Base-by-base conservation (phyloP, 2,329 filamentous ascomycete genomes). In the Fusarium drepaniforme region DNA sequence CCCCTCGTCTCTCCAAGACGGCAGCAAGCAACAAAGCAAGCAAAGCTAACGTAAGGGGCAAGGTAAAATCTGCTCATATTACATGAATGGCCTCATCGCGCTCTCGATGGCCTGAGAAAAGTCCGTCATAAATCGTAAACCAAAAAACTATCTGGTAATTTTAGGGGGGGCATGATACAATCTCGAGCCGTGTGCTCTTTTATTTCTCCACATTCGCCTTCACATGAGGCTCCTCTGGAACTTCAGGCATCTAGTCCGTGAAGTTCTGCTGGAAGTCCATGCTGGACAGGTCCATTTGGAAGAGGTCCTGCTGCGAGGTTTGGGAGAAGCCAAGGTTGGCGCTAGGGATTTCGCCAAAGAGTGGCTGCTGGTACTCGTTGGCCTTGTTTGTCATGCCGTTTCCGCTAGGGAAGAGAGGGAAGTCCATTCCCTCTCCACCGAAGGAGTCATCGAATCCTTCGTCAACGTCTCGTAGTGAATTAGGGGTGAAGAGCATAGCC, bases 401-500 rank as follows among this genome's bases (percentile, higher is more conserved):
- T 13, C 40, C 61, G 15, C 75, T 77, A 3, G 88, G 88, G 78
- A 89, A 94, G 18, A 95, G 87, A 21, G 89, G 88, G 76, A 94
- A 95, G 81, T 94, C 93, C 13, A 82, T 84, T n/a, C 84, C 84
- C 28, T 86, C 83, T 12, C 81, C 84, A n/a, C 81, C 84, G 58
- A 83, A 83, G 37, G 84, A 83, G 35, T 92, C 91, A 46, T 90
- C 89, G 75, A 91, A 93, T 44, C 88, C 89, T 77, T 94, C 92
- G 70, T 95, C 93, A 30, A 91, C 86, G 28, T 90, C 88, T 21
- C 85, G 85, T 70, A 91, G 82, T 0, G 91, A 92, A 49, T 88
- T 87, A 58, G 93, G 91, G 12, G 93, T 93, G 82, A 88, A 93
- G 37, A 94, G 87, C 84, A 94, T 93, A 2, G 91, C 85, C 70